These are phyloP conservation scores for Ministeria vibrans DNA, from an alignment of 78 protist genomes.

Conservation along the genomic window DNA sequence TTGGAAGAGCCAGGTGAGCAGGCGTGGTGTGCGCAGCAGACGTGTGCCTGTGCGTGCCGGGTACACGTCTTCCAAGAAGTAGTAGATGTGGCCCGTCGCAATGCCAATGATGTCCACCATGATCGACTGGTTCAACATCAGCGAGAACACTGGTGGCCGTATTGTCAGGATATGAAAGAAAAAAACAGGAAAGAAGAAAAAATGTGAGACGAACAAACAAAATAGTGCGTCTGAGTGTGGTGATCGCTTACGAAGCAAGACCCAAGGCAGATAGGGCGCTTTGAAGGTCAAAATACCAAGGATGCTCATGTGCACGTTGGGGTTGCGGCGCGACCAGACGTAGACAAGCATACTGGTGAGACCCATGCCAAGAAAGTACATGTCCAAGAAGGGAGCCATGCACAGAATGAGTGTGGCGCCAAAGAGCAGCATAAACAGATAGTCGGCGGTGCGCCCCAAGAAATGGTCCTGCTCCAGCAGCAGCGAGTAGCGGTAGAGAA, in stretches of 20 bases:
- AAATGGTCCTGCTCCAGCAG: slow-evolving; percentile 45
- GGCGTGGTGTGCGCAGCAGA: no score
- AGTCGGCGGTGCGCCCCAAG: slow-evolving; percentile 40
- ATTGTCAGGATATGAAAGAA: neutral
- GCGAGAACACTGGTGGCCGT: neutral
- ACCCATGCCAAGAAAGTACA: slow-evolving; percentile 46
- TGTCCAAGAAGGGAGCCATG: slow-evolving; percentile 19
- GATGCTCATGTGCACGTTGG: slow-evolving; percentile 27
- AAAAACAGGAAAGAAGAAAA: neutral
- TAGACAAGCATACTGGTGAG: slow-evolving; percentile 58
- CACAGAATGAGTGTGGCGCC: slow-evolving; percentile 22
- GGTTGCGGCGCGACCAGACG: slow-evolving; percentile 47
- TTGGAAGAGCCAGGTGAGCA: no score
- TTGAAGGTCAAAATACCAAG: slow-evolving; percentile 45
- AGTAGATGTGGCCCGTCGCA: slow-evolving; percentile 11
- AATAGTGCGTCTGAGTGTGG: neutral
- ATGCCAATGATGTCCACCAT: neutral
- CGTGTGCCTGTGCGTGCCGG: no score
- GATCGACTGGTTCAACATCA: neutral
- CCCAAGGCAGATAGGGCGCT: slow-evolving; percentile 62
- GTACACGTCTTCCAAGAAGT: slow-evolving; percentile 4
- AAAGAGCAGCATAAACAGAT: slow-evolving; percentile 28
- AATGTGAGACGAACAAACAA: neutral
- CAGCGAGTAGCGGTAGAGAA: slow-evolving; percentile 27
- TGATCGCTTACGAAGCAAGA: slow-evolving; percentile 3